phyloP scores from a whole-genome alignment of 768 basidiomycete species.

The Ephemerocybe angulata region DNA sequence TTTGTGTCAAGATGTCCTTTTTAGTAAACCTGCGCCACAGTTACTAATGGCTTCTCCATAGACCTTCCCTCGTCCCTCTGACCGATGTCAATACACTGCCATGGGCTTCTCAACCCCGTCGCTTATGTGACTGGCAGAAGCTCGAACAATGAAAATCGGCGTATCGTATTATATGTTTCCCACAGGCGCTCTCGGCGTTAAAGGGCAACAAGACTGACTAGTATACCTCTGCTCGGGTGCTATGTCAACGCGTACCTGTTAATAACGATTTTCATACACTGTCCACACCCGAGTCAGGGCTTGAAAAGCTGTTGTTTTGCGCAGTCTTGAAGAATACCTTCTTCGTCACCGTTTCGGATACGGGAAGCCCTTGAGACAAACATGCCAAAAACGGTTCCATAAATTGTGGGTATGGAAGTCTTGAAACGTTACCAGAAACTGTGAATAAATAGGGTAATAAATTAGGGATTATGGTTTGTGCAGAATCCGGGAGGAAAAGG shows the following conservation, averaged over 20 bases:
- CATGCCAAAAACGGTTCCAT: not conserved
- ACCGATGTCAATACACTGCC: constrained; percentile 7
- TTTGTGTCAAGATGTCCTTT: constrained; percentile 24
- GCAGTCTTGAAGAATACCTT: not conserved
- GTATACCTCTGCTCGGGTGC: constrained; percentile 1
- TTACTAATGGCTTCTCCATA: constrained; percentile 14
- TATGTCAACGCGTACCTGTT: not conserved
- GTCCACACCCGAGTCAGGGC: not conserved
- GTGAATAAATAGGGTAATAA: not conserved
- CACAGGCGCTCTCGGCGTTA: constrained; percentile 9
- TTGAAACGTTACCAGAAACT: not conserved
- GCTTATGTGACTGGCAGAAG: constrained; percentile 9
- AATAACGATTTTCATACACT: not conserved
- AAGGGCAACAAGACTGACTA: constrained; percentile 3
- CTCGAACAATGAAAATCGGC: constrained; percentile 7
- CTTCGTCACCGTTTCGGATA: constrained; percentile 2
- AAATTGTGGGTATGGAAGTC: not conserved
- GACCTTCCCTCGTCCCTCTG: constrained; percentile 41
- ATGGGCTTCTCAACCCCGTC: constrained; percentile 1
- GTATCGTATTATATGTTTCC: not conserved
- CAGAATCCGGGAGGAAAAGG: not conserved
- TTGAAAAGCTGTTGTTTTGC: not conserved
- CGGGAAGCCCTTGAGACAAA: not conserved
- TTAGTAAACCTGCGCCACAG: constrained; percentile 7
- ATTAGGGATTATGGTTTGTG: not conserved